Base-by-base conservation (phyloP, 2,329 filamentous ascomycete genomes). In the Lachnellula occidentalis region DNA sequence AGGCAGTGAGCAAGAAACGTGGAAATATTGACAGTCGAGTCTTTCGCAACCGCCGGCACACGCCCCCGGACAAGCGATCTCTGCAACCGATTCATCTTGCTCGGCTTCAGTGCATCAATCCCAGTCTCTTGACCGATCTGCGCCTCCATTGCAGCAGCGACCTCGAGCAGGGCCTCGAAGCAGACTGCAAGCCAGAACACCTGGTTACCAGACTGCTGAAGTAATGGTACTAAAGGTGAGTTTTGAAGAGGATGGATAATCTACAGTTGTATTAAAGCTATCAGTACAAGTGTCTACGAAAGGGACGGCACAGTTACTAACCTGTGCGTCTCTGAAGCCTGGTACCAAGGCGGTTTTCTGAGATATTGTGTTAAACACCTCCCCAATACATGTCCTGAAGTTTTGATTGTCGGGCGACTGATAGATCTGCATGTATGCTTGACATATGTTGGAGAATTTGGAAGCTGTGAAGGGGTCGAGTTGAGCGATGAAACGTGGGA, bases 241-340 rank as follows among this genome's bases (percentile, higher is more conserved):
- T 87, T 86, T 57, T 81, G 77, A 17, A 86, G 68, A 12, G 82
- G 77, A 60, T 86, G 80, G 8, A 85, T 66, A 2, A 82, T 78
- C 73, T 82, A 72, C 48, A 67, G 37, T 58, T 59, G 66, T 59
- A 65, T 64, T 63, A 52, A 54, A 56, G 48, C 60, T 68, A 65
- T 68, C 63, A 66, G 67, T 68, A 67, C 61, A 71, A 47, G 56
- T 21, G 60, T 45, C 51, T 50, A 62, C 57, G 48, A 55, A 58
- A 61, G 50, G 63, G 58, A 57, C 36, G 43, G 62, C 64, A 66
- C 59, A 55, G 64, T 62, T 55, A 71, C 75, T 71, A 62, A 78
- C 76, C 71, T 78, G 73, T 59, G 74, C 70, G 55, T 71, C 68
- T 58, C 65, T 65, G 55, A 76, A 69, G 54, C 62, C 53, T 49